Percentiles rank a stretch among this genome's conserved stretches.
Evolutionary conservation across 139 green algal species (phyloP).

Genomic region (Mychonastes homosphaera): DNA sequence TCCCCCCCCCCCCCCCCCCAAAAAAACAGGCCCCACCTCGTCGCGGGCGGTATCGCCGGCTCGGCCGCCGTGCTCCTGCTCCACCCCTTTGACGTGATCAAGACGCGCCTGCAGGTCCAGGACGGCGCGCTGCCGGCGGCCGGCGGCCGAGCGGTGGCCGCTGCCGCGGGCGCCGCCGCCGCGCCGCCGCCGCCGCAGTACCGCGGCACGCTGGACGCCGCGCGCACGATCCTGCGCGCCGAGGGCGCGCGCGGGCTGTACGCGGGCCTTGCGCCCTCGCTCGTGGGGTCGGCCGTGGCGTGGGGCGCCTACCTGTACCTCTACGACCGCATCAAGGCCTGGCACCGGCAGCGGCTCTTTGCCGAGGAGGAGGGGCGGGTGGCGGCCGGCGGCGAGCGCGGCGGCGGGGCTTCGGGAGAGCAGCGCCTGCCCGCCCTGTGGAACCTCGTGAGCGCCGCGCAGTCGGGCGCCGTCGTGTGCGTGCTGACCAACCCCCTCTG

Average conservation of each 20-base stretch:
- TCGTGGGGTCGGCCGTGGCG: constrained; percentile 63
- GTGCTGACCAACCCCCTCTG: constrained; percentile 87
- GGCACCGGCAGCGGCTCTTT: constrained; percentile 11
- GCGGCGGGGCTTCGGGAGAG: too few species aligned
- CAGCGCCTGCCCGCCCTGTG: constrained; percentile 32
- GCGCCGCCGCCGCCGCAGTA: constrained; percentile 42
- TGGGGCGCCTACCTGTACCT: constrained; percentile 78
- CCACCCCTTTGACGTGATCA: constrained; percentile 84
- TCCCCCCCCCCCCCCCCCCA: too few species aligned
- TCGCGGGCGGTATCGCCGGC: constrained; percentile 61
- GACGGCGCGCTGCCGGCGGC: too few species aligned
- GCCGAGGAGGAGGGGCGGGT: not conserved
- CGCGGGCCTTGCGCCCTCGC: constrained; percentile 57
- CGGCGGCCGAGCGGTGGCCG: too few species aligned
- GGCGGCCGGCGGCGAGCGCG: not conserved
- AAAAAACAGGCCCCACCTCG: constrained; percentile 61
- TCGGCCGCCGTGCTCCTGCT: constrained; percentile 51
- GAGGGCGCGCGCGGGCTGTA: constrained; percentile 68
- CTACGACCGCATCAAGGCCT: constrained; percentile 65
- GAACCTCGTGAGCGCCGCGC: constrained; percentile 61
- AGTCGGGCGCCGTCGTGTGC: constrained; percentile 68
- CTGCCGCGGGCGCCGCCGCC: too few species aligned
- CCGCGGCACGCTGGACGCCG: constrained; percentile 48
- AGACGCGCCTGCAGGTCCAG: constrained; percentile 80
- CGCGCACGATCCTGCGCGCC: constrained; percentile 39